phyloP scores from a whole-genome alignment of 2,329 filamentous ascomycete genomes.

The Ophiostoma pallidulum region DNA sequence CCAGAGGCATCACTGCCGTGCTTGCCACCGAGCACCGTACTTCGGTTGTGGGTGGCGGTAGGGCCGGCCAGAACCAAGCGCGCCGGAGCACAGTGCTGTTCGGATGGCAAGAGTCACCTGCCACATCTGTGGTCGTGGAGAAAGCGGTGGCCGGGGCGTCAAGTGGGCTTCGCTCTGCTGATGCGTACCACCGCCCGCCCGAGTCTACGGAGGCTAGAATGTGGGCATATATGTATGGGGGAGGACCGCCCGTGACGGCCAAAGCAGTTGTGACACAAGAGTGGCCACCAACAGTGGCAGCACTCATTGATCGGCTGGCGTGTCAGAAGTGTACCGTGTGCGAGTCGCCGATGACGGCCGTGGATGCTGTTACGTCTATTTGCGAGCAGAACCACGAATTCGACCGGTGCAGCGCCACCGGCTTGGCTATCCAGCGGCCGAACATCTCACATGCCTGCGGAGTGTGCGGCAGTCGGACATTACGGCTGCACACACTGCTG shows the following conservation, averaged over 20 bases:
- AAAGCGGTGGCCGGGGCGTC: conserved; percentile 5
- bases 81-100: no score
- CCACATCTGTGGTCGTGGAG: no score
- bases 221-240: conserved; percentile 52
- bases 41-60: no score
- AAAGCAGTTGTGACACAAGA: neutral
- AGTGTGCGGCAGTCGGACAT: conserved; percentile 43
- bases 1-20: conserved; percentile 35
- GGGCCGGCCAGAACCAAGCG: no score
- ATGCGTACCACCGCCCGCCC: neutral
- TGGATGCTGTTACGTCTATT: neutral
- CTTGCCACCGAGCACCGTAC: conserved; percentile 41
- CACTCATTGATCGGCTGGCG: conserved; percentile 21
- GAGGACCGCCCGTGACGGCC: conserved; percentile 35
- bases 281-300: conserved; percentile 15
- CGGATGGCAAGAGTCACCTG: no score
- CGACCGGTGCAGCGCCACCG: conserved; percentile 44
- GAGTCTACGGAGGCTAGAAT: conserved; percentile 37
- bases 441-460: conserved; percentile 45
- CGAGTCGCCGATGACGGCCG: conserved; percentile 17
- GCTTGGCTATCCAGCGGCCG: conserved; percentile 44
- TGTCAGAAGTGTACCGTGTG: conserved; percentile 41
- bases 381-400: conserved; percentile 31
- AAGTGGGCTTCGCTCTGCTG: neutral
- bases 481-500: conserved; percentile 34